Conservation (phyloP, 148 eudicot genomes). For the Arbutus unedo region DNA sequence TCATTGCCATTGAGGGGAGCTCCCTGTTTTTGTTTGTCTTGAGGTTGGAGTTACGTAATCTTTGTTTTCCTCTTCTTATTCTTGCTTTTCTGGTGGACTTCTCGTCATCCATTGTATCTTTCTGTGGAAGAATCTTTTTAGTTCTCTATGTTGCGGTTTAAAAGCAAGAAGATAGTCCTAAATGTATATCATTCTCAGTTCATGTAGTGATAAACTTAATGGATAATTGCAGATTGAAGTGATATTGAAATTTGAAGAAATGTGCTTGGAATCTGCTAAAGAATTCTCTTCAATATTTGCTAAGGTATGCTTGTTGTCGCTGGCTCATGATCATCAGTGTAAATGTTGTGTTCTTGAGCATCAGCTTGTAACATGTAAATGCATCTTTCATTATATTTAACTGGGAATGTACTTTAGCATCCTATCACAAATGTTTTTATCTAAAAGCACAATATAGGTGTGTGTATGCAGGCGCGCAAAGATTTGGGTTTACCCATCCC, state of each 20-base stretch:
- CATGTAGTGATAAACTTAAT: background rate
- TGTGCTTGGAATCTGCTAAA: constrained; percentile 78
- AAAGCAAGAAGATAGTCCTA: background rate
- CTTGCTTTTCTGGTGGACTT: background rate
- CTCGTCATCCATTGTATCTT: background rate
- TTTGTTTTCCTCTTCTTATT: constrained; percentile 3
- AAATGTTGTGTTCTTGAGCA: background rate
- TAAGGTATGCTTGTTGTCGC: constrained; percentile 37
- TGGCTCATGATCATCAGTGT: background rate
- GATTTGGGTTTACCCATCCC: background rate
- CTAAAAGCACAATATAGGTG: background rate
- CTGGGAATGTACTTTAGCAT: background rate
- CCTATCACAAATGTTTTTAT: background rate
- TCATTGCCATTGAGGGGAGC: background rate
- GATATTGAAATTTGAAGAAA: constrained; percentile 86
- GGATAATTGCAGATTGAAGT: constrained; percentile 67
- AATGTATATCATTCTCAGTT: background rate
- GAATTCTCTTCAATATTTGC: constrained; percentile 62
- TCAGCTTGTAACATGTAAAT: background rate
- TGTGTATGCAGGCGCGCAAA: background rate
- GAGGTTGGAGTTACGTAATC: background rate
- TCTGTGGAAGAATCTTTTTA: background rate
- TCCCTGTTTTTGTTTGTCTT: background rate
- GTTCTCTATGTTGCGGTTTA: background rate
- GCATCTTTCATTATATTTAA: background rate